These are phyloP conservation scores for Acorus calamus DNA, from an alignment of 106 monocot species.

Conservation along the genomic window DNA sequence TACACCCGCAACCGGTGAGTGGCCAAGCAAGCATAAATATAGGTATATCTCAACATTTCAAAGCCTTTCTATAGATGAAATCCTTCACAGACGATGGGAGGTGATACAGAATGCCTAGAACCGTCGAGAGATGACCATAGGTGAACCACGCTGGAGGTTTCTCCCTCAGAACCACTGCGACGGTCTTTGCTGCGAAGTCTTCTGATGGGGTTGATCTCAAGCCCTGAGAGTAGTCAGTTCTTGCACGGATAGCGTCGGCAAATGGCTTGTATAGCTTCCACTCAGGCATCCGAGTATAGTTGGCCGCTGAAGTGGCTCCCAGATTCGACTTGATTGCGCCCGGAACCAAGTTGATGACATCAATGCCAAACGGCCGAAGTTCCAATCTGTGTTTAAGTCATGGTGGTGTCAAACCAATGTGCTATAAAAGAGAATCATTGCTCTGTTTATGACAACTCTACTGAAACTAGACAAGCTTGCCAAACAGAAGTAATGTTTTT, in stretches of 20 bases:
- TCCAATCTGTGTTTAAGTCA: conserved; percentile 40
- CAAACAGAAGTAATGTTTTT: no score
- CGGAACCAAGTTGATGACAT: conserved; percentile 61
- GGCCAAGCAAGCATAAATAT: no score
- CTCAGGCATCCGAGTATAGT: conserved; percentile 57
- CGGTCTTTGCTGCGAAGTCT: conserved; percentile 66
- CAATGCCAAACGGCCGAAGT: conserved; percentile 48
- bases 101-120: conserved; percentile 50
- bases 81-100: conserved; percentile 60
- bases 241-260: conserved; percentile 35
- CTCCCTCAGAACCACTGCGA: conserved; percentile 42
- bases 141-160: conserved; percentile 79
- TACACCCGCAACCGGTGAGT: no score
- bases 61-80: conserved; percentile 21
- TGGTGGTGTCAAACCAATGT: no score
- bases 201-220: conserved; percentile 57
- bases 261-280: conserved; percentile 81
- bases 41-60: conserved; percentile 23
- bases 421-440: no score
- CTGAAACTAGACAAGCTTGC: no score
- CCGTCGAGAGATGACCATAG: conserved; percentile 51
- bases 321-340: conserved; percentile 79
- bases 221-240: conserved; percentile 54
- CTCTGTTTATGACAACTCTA: no score
- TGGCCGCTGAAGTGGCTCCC: conserved; percentile 39